phyloP scores from a whole-genome alignment of 1,284 basidiomycete genomes.

The Rhodotorula sp. region DNA sequence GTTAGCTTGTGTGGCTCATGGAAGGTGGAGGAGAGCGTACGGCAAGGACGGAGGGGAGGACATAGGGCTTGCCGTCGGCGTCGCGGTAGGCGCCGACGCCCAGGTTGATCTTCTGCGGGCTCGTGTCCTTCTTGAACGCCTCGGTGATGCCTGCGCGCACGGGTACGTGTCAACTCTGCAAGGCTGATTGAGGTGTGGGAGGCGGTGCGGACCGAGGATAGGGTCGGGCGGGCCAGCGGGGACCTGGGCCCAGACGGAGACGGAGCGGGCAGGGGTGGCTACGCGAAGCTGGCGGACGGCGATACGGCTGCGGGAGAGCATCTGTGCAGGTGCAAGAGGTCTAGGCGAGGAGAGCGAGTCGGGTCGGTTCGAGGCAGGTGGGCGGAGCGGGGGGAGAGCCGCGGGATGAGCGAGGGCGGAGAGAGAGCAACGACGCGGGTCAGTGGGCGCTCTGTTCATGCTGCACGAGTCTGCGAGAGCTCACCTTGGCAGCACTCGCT shows the following conservation, averaged over 20 bases:
- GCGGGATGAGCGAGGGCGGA: not conserved
- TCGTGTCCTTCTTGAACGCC: constrained; percentile 91
- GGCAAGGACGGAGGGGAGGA: constrained; percentile 78
- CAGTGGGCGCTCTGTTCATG: not conserved
- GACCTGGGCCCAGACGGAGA: constrained; percentile 81
- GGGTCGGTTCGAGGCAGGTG: not conserved
- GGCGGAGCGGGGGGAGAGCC: not conserved
- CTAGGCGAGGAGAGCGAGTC: not conserved
- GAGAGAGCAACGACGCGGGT: not conserved
- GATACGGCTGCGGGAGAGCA: constrained; percentile 31
- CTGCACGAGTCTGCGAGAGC: too few species aligned
- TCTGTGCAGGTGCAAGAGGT: not conserved
- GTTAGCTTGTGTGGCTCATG: not conserved
- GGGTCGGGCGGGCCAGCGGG: constrained; percentile 88
- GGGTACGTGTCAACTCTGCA: not conserved
- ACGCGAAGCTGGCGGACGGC: constrained; percentile 21
- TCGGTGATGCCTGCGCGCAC: constrained; percentile 71
- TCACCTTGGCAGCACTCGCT: too few species aligned
- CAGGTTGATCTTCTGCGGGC: constrained; percentile 92
- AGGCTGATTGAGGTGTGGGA: too few species aligned
- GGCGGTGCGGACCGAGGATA: constrained; percentile 71
- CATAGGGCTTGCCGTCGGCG: constrained; percentile 91
- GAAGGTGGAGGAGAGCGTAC: not conserved
- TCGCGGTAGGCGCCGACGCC: constrained; percentile 84
- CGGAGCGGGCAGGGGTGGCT: constrained; percentile 26